phyloP scores from a whole-genome alignment of 495 filamentous ascomycete genomes.

The Neurospora intermedia region DNA sequence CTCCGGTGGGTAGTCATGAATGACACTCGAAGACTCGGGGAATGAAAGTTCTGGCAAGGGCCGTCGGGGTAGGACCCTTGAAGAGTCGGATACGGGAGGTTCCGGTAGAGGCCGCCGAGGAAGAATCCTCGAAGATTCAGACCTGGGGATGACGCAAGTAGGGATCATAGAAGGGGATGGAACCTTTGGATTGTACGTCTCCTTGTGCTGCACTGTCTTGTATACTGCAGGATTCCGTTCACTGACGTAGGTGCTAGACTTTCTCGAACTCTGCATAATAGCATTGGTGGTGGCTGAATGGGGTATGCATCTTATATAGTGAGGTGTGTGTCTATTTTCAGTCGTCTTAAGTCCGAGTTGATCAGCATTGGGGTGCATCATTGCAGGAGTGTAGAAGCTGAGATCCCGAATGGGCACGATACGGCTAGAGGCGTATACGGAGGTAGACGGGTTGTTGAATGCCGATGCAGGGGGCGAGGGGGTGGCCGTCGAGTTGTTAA shows the following conservation, averaged over 20 bases:
- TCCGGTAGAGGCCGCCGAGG: neutral
- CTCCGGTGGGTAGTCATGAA: neutral
- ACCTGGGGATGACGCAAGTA: neutral
- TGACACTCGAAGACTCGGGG: neutral
- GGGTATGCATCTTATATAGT: constrained; percentile 4
- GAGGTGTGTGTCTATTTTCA: neutral
- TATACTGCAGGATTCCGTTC: neutral
- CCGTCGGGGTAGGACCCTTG: neutral
- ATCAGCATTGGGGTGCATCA: neutral
- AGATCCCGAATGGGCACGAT: neutral
- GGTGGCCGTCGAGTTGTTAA: neutral
- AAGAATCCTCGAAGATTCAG: neutral
- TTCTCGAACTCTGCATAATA: constrained; percentile 10
- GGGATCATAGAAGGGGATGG: neutral
- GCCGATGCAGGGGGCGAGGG: constrained; percentile 4
- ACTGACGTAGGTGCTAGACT: neutral
- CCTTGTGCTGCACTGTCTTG: neutral
- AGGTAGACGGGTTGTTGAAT: constrained; percentile 14
- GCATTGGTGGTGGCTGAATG: constrained; percentile 19
- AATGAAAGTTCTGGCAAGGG: neutral
- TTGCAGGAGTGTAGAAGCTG: neutral
- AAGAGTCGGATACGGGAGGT: neutral
- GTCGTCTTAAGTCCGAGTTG: neutral
- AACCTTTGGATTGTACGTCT: neutral
- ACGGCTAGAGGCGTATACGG: constrained; percentile 8